Evolutionary conservation across 768 basidiomycete species (phyloP).

Genomic region (Pulveroboletus sp.): DNA sequence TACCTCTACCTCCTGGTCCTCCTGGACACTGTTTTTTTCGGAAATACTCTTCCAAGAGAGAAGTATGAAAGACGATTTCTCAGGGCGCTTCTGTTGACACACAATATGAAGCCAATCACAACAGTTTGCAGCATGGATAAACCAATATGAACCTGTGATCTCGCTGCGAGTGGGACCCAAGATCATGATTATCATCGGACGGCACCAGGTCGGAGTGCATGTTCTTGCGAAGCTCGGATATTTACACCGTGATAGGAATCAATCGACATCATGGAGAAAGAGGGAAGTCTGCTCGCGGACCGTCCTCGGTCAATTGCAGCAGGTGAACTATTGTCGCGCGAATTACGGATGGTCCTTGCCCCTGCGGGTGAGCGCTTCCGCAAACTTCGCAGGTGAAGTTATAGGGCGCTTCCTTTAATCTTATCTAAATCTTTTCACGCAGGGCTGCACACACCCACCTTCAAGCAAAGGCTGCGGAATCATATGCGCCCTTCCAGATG

Average conservation of each 20-base stretch:
- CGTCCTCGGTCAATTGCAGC: conserved; percentile 53
- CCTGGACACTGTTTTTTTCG: conserved; percentile 34
- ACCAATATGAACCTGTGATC: conserved; percentile 59
- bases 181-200: conserved; percentile 31
- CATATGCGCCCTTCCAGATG: conserved; percentile 49
- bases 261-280: conserved; percentile 63
- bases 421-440: neutral
- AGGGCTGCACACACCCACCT: conserved; percentile 60
- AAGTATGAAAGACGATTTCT: too few relatives aligned
- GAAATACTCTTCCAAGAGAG: conserved; percentile 23
- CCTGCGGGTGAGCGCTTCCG: conserved; percentile 57
- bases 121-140: conserved; percentile 56
- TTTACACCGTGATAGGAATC: conserved; percentile 41
- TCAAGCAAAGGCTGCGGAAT: conserved; percentile 47
- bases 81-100: too few relatives aligned
- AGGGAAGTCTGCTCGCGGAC: conserved; percentile 55
- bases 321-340: conserved; percentile 56
- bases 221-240: neutral
- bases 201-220: conserved; percentile 32
- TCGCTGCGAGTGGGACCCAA: conserved; percentile 47
- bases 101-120: conserved; percentile 25
- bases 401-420: too few relatives aligned
- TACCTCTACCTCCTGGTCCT: conserved; percentile 31
- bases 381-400: conserved; percentile 59
- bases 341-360: conserved; percentile 54